These are phyloP conservation scores for Juncus inflexus DNA, from an alignment of 176 grass and related monocot species.

Conservation along the genomic window DNA sequence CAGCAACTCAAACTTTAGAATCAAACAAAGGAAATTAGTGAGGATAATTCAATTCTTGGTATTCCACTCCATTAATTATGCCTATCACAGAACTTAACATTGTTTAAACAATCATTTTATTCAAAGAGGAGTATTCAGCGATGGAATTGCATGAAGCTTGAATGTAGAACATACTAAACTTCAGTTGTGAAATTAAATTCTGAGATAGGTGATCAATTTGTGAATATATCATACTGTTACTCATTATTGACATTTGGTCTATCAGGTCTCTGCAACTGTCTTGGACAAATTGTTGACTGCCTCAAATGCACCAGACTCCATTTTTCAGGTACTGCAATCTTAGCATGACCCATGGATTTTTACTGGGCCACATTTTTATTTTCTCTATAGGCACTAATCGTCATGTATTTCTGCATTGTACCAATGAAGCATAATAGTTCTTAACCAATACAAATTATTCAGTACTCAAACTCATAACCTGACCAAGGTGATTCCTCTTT, in stretches of 20 bases:
- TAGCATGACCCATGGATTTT: background rate
- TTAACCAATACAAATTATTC: too few relatives aligned
- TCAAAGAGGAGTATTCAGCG: too few relatives aligned
- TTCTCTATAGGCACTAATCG: background rate
- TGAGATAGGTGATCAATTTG: background rate
- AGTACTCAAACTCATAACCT: too few relatives aligned
- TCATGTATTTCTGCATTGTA: background rate
- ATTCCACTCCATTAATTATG: too few relatives aligned
- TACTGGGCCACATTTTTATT: background rate
- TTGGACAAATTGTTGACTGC: constrained; percentile 52
- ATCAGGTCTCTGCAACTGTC: constrained; percentile 67
- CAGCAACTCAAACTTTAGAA: background rate
- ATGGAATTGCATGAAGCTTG: too few relatives aligned
- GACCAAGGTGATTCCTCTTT: too few relatives aligned
- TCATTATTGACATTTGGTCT: background rate
- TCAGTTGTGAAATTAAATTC: background rate
- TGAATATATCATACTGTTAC: background rate
- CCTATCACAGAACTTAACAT: too few relatives aligned
- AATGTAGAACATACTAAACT: background rate
- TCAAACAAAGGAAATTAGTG: too few relatives aligned
- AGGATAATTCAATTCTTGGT: too few relatives aligned
- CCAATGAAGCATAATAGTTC: too few relatives aligned
- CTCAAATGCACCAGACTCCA: constrained; percentile 43
- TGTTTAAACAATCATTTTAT: too few relatives aligned
- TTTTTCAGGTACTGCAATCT: constrained; percentile 38